These are phyloP conservation scores for Papiliotrema nemorosa DNA, from an alignment of 1,284 basidiomycete species.

Conservation along the genomic window DNA sequence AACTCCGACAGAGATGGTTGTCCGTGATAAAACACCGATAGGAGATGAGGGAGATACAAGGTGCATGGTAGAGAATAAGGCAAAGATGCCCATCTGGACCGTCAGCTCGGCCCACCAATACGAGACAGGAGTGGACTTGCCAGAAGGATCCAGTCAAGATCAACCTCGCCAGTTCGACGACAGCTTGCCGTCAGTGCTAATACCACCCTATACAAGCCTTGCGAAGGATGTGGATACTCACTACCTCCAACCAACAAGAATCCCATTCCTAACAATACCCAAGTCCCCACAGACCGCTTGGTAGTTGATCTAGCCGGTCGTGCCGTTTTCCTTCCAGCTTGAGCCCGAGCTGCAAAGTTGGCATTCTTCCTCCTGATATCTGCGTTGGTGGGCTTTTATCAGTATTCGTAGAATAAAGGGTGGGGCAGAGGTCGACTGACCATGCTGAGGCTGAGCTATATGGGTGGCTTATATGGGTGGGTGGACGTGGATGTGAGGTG, in stretches of 20 bases:
- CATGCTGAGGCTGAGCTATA: background rate
- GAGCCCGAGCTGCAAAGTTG: conserved; percentile 40
- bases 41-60: too few relatives aligned
- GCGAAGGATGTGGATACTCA: too few relatives aligned
- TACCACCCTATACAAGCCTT: background rate
- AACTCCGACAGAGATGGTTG: too few relatives aligned
- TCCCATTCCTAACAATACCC: conserved; percentile 41
- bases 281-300: conserved; percentile 28
- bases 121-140: too few relatives aligned
- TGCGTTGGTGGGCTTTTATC: conserved; percentile 40
- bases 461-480: conserved; percentile 1
- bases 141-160: conserved; percentile 16
- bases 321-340: conserved; percentile 40
- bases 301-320: conserved; percentile 32
- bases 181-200: conserved; percentile 20
- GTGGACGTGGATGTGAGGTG: too few relatives aligned
- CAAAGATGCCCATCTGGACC: too few relatives aligned
- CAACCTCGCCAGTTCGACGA: conserved; percentile 40
- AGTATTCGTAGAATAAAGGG: too few relatives aligned
- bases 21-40: too few relatives aligned
- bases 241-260: conserved; percentile 43
- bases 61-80: too few relatives aligned
- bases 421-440: too few relatives aligned
- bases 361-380: conserved; percentile 47
- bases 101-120: too few relatives aligned